Base-by-base conservation (phyloP, 2,329 filamentous ascomycete species). In the Graphilbum sp. region DNA sequence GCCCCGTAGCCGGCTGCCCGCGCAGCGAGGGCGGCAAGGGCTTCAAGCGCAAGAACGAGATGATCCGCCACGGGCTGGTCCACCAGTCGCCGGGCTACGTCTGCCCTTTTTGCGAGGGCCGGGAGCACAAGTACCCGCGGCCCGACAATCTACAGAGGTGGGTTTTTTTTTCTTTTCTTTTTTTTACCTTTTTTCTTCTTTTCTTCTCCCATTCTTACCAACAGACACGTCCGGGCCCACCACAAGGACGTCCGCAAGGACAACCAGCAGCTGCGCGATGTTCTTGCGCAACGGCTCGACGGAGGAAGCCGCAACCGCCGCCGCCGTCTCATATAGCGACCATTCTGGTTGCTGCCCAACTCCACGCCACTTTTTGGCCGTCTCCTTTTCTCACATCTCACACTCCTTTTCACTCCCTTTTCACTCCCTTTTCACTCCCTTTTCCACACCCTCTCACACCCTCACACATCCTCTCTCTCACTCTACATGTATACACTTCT, bases 101-200 rank as follows among this genome's bases (percentile, higher is more conserved):
- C 23, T 98, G 90, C 55, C 90, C 90, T 0, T 96, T 95, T 53
- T 98, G 90, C 55, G 82, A 85, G 1, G 86, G 94, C 51, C 71
- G 86, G 47, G 86, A 95, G 54, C 88, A 95, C 56, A 87, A 81
- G 53, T 96, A 96, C 55, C 90, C 90, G 5, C 69, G 90, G 48
- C 90, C 90, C 25, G 90, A 98, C 56, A 96, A 96, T 63, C 62
- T 98, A 40, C 88, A 95, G 63, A 76, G 88, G 84, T 92, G 66
- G 46, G 69, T 54, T 20, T 23, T 25, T 35, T 32, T 9, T 35
- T 6, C 11, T 27, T n/a, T 13, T 24, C 3, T 34, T 6, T 16
- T 24, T 24, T 34, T 16, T 34, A 3, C 8, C n/a, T 13, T 92
- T 66, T 46, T 69, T 54, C 18, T 23, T 25, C 35, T 32, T 15